Base-by-base conservation (phyloP, 495 filamentous ascomycete genomes). In the Xeromyces bisporus region DNA sequence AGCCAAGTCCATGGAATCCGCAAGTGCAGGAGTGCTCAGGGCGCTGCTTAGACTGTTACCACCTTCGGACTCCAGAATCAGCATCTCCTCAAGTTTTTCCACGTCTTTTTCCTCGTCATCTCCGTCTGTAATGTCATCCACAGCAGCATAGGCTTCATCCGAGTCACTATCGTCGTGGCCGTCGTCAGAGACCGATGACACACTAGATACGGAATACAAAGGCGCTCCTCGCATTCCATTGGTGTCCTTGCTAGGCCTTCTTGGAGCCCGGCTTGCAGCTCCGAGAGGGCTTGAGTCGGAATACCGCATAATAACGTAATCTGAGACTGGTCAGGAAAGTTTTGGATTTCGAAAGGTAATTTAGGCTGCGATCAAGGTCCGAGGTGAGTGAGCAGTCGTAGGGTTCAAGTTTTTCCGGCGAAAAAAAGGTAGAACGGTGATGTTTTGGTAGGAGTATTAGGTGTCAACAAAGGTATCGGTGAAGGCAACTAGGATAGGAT, bases 81-180 rank as follows among this genome's bases (percentile, higher is more conserved):
- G 64, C 46, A 72, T 55, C 55, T 81, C 80, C 64, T 89, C 80
- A 41, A 69, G 58, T 53, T 72, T 67, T 41, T 74, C 66, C 15
- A 83, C 64, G 57, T 75, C 70, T 44, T 73, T 66, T 40, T 83
- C 77, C 49, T 82, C 77, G 30, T 80, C 76, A 37, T 81, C 77
- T 6, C 67, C 76, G 28, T 85, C 80, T 33, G 69, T 77, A 36
- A 91, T 77, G 23, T 80, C 69, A 40, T 85, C 75, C 20, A 87
- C 73, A 11, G 64, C 80, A 9, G 75, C 75, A 47, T 86, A 82
- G 23, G 69, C 65, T 43, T 78, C 75, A 40, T 84, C 77, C 23
- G 60, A 62, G 40, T 49, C 54, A 8, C 59, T 55, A 18, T 53
- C 50, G 8, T 48, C 43, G 31, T 55, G 53, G 13, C 73, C 51